A percentile compares a stretch with the other conserved stretches of the same genome.
These are phyloP conservation scores for Candida ascalaphidarum DNA, from an alignment of 805 yeast genomes.

Conservation along the genomic window DNA sequence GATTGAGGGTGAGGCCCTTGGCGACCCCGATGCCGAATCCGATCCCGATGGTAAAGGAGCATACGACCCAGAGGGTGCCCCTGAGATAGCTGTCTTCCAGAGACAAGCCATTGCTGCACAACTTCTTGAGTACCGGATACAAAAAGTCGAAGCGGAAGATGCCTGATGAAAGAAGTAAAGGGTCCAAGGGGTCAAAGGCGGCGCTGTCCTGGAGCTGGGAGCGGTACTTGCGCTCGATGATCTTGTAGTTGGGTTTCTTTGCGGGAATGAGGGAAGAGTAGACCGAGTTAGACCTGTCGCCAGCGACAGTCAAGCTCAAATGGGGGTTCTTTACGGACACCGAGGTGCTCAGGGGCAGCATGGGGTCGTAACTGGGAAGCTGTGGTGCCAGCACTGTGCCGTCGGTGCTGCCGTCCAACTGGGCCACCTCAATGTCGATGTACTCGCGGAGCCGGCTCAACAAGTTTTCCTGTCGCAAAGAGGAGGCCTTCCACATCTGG, in stretches of 20 bases:
- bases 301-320: too few relatives aligned
- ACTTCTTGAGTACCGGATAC: conserved; percentile 6
- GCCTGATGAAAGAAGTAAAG: conserved; percentile 18
- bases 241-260: conserved; percentile 18
- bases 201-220: conserved; percentile 18
- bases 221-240: conserved; percentile 18
- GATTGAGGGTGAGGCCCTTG: conserved; percentile 5
- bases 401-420: too few relatives aligned
- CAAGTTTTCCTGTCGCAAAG: conserved; percentile 17
- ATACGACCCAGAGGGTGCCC: conserved; percentile 12
- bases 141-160: conserved; percentile 13
- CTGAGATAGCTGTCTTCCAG: too few relatives aligned
- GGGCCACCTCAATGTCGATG: conserved; percentile 14
- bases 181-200: conserved; percentile 16
- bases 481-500: conserved; percentile 32
- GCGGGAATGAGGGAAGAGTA: conserved; percentile 15
- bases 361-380: too few relatives aligned
- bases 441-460: conserved; percentile 16
- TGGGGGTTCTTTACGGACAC: too few relatives aligned
- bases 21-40: conserved; percentile 26
- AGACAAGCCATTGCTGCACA: conserved; percentile 4
- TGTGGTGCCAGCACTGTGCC: too few relatives aligned
- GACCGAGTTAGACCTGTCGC: conserved; percentile 5
- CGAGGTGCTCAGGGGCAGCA: too few relatives aligned
- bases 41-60: conserved; percentile 27